Conservation (phyloP, 257 asterid species). For the Verbena officinalis region DNA sequence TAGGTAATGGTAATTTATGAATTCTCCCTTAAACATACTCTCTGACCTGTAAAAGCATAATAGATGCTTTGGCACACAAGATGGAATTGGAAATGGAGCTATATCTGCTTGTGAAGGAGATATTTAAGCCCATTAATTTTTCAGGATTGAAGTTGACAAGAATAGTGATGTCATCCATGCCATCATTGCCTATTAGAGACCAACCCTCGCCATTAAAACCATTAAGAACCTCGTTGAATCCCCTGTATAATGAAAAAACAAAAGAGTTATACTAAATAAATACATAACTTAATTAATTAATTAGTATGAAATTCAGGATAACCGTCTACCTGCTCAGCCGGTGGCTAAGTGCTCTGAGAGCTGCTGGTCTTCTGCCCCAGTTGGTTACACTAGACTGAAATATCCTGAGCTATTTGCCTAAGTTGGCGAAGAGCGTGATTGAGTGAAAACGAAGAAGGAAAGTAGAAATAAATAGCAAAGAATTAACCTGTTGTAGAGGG, state of each 20-base stretch:
- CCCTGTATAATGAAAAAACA: conserved; percentile 45
- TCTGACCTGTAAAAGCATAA: conserved; percentile 86
- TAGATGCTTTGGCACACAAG: conserved; percentile 88
- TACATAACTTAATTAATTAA: conserved; percentile 2
- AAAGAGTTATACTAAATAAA: not conserved
- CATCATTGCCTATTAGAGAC: conserved; percentile 72
- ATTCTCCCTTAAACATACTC: too few species aligned
- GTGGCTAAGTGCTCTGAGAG: conserved; percentile 80
- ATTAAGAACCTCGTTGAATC: conserved; percentile 86
- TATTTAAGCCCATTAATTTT: conserved; percentile 71
- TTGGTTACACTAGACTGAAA: conserved; percentile 66
- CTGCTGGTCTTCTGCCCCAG: conserved; percentile 93
- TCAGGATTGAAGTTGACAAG: conserved; percentile 83
- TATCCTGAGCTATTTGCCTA: conserved; percentile 82
- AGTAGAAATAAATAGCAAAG: not conserved
- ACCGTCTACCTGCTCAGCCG: conserved; percentile 70
- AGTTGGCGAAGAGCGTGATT: conserved; percentile 84
- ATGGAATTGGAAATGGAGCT: conserved; percentile 64
- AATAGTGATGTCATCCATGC: conserved; percentile 77
- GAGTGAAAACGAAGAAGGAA: not conserved
- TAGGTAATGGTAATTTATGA: too few species aligned
- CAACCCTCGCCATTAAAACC: conserved; percentile 87
- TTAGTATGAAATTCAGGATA: conserved; percentile 6
- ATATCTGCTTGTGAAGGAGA: conserved; percentile 66
- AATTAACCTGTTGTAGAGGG: not conserved